Conservation (phyloP, 192 early-diverging fungal species). For the Entophlyctis luteolus region DNA sequence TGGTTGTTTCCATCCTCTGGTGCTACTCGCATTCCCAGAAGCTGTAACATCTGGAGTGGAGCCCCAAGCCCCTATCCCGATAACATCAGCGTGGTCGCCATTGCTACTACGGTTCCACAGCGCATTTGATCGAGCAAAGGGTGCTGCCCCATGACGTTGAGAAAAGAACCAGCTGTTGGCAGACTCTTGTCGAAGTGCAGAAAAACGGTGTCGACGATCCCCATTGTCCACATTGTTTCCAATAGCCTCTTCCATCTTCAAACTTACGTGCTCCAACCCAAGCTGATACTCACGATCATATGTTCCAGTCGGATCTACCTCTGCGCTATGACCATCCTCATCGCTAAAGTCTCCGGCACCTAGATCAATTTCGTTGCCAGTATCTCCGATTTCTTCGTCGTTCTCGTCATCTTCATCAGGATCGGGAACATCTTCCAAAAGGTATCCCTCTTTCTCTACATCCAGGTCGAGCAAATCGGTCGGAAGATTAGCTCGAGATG, state of each 20-base stretch:
- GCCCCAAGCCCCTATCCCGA: too few relatives aligned
- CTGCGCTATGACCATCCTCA: neutral
- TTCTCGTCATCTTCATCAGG: constrained; percentile 23
- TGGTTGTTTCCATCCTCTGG: too few relatives aligned
- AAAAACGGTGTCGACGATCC: neutral
- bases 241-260: neutral
- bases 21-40: too few relatives aligned
- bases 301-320: neutral
- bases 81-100: too few relatives aligned
- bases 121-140: too few relatives aligned
- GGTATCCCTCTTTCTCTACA: constrained; percentile 16
- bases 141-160: too few relatives aligned
- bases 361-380: neutral
- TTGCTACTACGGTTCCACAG: too few relatives aligned
- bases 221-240: neutral
- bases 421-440: constrained; percentile 30
- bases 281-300: neutral
- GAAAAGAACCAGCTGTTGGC: neutral
- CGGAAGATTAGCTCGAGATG: neutral
- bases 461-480: constrained; percentile 10
- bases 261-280: neutral
- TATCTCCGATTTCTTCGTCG: neutral
- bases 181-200: neutral
- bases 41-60: too few relatives aligned
- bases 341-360: neutral